phyloP scores from a whole-genome alignment of 441 rosid genomes.

The Populus hybrid region DNA sequence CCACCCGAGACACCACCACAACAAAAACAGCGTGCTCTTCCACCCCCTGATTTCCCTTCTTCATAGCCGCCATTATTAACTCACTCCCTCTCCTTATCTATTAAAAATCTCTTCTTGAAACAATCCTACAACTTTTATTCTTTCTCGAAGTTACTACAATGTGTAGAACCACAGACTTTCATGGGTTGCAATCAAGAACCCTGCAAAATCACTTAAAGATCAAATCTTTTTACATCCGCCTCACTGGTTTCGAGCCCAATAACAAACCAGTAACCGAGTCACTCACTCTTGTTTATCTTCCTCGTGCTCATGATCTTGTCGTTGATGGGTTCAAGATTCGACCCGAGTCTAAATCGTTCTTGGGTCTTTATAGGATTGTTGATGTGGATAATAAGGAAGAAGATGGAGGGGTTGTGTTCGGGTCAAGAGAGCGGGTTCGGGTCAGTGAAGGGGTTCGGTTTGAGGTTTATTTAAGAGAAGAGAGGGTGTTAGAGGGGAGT shows the following conservation, averaged over 20 bases:
- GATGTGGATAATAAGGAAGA: constrained; percentile 18
- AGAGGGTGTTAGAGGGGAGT: constrained; percentile 54
- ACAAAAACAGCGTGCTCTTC: constrained; percentile 42
- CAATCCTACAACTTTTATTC: neutral
- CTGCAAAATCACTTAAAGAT: constrained; percentile 34
- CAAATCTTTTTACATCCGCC: constrained; percentile 56
- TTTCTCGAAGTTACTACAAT: constrained; percentile 13
- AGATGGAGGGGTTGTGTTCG: constrained; percentile 45
- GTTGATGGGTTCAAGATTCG: constrained; percentile 55
- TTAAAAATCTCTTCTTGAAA: neutral
- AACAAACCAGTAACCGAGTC: constrained; percentile 38
- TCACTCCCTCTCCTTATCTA: neutral
- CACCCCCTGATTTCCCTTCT: constrained; percentile 35
- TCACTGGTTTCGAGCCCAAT: constrained; percentile 27
- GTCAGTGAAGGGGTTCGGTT: constrained; percentile 58
- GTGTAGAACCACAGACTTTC: constrained; percentile 52
- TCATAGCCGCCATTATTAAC: constrained; percentile 10
- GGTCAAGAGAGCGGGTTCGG: constrained; percentile 54
- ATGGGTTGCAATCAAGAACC: constrained; percentile 17
- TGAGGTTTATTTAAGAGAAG: constrained; percentile 59
- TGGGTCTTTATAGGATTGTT: constrained; percentile 56
- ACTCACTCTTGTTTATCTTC: constrained; percentile 68
- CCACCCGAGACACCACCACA: constrained; percentile 9
- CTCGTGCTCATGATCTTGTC: constrained; percentile 48
- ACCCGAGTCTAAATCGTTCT: constrained; percentile 51